Evolutionary conservation across 2,329 filamentous ascomycete species (phyloP).

Genomic region (Sclerotinia trifoliorum): DNA sequence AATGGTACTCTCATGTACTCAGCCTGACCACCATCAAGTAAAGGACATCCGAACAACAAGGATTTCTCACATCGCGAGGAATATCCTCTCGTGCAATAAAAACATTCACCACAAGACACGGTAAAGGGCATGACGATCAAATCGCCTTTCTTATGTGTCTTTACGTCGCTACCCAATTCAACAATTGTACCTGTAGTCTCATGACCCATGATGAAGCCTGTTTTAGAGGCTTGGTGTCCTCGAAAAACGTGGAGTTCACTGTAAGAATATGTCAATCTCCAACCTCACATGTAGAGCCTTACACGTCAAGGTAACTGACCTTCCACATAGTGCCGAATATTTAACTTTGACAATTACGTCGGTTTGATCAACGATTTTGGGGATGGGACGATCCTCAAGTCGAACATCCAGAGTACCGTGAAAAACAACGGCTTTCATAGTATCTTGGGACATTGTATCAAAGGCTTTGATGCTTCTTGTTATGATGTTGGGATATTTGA

Average conservation of each 20-base stretch:
- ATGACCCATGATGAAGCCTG: slow-evolving; percentile 68
- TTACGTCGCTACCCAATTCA: slow-evolving; percentile 66
- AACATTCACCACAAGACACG: slow-evolving; percentile 70
- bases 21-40: slow-evolving; percentile 76
- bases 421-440: slow-evolving; percentile 89
- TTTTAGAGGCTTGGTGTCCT: slow-evolving; percentile 68
- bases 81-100: slow-evolving; percentile 77
- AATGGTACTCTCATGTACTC: slow-evolving; percentile 79
- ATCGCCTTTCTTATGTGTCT: slow-evolving; percentile 69
- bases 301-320: slow-evolving; percentile 53
- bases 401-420: slow-evolving; percentile 51
- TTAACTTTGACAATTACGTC: slow-evolving; percentile 83
- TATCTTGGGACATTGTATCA: slow-evolving; percentile 41
- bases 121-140: slow-evolving; percentile 83
- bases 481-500: not conserved
- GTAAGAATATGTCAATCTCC: slow-evolving; percentile 41
- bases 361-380: slow-evolving; percentile 65
- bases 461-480: not conserved
- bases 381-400: slow-evolving; percentile 76
- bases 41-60: slow-evolving; percentile 66
- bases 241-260: slow-evolving; percentile 81
- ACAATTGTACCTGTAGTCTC: slow-evolving; percentile 80
- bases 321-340: slow-evolving; percentile 83
- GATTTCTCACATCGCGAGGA: slow-evolving; percentile 74
- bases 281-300: not conserved